Conservation (phyloP, 1,284 basidiomycete genomes). For the Agroathelia rolfsii region DNA sequence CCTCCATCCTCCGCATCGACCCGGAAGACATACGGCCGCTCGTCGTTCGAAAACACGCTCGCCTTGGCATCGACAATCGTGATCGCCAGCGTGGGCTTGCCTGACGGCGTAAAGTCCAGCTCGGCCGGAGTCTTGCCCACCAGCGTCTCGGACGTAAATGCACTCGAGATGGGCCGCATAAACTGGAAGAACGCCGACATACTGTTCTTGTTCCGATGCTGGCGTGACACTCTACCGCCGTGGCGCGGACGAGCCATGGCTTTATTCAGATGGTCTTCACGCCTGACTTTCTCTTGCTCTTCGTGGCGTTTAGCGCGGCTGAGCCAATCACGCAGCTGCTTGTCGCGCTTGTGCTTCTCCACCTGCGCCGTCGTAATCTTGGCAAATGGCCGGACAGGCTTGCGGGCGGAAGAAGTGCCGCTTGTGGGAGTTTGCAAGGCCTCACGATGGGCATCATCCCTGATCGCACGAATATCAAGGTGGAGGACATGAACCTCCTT, state of each 20-base stretch:
- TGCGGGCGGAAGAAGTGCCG: slow-evolving; percentile 36
- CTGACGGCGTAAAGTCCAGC: slow-evolving; percentile 58
- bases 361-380: slow-evolving; percentile 49
- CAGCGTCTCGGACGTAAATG: slow-evolving; percentile 56
- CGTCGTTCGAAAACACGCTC: slow-evolving; percentile 62
- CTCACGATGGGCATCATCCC: slow-evolving; percentile 64
- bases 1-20: slow-evolving; percentile 80
- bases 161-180: slow-evolving; percentile 79
- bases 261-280: slow-evolving; percentile 62
- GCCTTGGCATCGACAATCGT: slow-evolving; percentile 64
- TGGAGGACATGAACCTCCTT: slow-evolving; percentile 46
- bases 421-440: slow-evolving; percentile 31
- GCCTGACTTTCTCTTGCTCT: slow-evolving; percentile 56
- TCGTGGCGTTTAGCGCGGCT: slow-evolving; percentile 67
- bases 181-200: slow-evolving; percentile 71
- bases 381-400: slow-evolving; percentile 58
- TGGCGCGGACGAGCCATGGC: slow-evolving; percentile 55
- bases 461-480: slow-evolving; percentile 60
- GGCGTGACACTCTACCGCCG: slow-evolving; percentile 43
- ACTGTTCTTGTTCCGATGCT: slow-evolving; percentile 75
- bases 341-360: slow-evolving; percentile 73
- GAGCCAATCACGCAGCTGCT: slow-evolving; percentile 50
- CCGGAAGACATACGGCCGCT: slow-evolving; percentile 72
- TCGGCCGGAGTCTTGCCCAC: slow-evolving; percentile 55
- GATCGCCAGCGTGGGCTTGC: slow-evolving; percentile 65